Base-by-base conservation (phyloP, 2,329 filamentous ascomycete genomes). In the Talaromyces marneffei region DNA sequence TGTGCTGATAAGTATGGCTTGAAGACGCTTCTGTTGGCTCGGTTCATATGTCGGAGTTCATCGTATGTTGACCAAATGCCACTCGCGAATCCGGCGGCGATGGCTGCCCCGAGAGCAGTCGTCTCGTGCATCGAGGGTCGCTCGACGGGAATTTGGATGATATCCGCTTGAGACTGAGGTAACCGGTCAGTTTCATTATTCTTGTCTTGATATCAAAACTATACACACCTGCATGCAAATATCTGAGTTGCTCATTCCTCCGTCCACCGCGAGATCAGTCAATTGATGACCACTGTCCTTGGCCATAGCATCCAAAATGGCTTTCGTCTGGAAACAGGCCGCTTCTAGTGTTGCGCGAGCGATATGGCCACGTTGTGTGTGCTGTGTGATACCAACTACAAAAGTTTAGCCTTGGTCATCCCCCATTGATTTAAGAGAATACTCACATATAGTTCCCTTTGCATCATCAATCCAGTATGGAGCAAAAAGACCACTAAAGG, bases 401-500 rank as follows among this genome's bases (percentile, higher is more conserved):
- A 40, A 25, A 27, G 31, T 16, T 55, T 27, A 55, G 52, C 29
- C 20, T n/a, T n/a, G 29, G 27, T 53, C 20, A 20, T 25, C n/a
- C 3, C 12, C 5, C 50, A 23, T 53, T 2, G 10, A 20, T 53
- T 35, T 29, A n/a, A 12, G 57, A 37, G 23, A 50, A 12, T 27
- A 79, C 83, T 77, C 78, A 87, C 84, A 92, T 60, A 94, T 85
- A 4, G 92, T 96, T 62, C 92, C 92, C 73, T 92, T 89, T 20
- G 91, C 91, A 76, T 95, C 90, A 71, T 96, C 91, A 64, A 96
- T 93, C 92, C 92, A 96, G 75, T 96, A 96, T 0, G 92, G 92
- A 0, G 92, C 92, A 72, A 96, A 96, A 2, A 96, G 82, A 59
- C 92, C 92, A 74, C 88, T 92, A 73, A 96, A 96, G 1, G 92